Evolutionary conservation across 495 filamentous ascomycete species (phyloP).

Genomic region (Penicillium psychrofluorescens): DNA sequence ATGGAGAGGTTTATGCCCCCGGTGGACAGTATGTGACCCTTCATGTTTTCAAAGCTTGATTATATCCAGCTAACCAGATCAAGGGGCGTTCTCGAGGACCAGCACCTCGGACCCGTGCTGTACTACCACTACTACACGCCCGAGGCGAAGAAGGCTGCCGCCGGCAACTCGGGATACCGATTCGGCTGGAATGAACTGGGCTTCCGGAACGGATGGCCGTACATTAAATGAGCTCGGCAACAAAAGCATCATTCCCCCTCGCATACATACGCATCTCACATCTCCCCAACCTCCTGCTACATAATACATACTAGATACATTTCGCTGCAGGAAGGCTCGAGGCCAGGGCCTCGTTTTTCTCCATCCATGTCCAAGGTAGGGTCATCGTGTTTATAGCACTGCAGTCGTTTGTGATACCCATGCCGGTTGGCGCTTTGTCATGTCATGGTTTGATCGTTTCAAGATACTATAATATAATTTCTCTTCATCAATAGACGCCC

Average conservation of each 20-base stretch:
- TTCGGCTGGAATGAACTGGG: constrained; percentile 60
- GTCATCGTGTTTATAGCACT: constrained; percentile 7
- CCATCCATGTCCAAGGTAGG: constrained; percentile 17
- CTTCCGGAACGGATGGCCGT: constrained; percentile 56
- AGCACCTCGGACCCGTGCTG: constrained; percentile 44
- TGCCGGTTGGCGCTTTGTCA: constrained; percentile 6
- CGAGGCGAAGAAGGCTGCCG: constrained; percentile 43
- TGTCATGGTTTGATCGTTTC: constrained; percentile 2
- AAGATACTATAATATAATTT: no score
- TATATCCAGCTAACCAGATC: neutral
- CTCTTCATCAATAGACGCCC: no score
- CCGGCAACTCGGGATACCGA: constrained; percentile 44
- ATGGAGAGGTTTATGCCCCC: constrained; percentile 60
- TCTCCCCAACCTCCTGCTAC: no score
- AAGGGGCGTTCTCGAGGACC: constrained; percentile 39
- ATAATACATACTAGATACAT: no score
- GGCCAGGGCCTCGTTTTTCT: neutral
- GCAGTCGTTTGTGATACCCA: constrained; percentile 21
- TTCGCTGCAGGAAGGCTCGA: neutral
- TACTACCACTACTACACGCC: constrained; percentile 59
- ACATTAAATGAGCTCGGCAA: constrained; percentile 2
- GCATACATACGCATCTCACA: neutral
- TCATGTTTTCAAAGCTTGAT: neutral
- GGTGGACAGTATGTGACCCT: constrained; percentile 49
- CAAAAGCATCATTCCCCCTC: no score